These are phyloP conservation scores for Annulohypoxylon stygium DNA, from an alignment of 495 filamentous ascomycete species.

Conservation along the genomic window DNA sequence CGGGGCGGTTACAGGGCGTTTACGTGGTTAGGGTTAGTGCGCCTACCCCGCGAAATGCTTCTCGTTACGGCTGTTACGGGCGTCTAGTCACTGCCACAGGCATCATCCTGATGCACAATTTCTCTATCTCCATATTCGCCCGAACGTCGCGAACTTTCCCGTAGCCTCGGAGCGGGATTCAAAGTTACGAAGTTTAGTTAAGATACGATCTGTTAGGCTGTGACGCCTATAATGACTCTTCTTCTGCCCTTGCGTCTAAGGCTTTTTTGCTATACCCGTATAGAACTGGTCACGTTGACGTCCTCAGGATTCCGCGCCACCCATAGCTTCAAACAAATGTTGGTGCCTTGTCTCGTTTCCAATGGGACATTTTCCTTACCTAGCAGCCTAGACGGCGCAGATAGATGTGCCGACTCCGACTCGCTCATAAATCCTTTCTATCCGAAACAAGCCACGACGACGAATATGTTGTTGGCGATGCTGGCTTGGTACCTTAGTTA, in stretches of 20 bases:
- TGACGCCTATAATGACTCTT: constrained; percentile 1
- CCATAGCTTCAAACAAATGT: not conserved
- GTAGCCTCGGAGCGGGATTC: constrained; percentile 24
- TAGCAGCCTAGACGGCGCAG: not conserved
- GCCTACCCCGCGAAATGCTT: not conserved
- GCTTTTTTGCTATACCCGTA: not conserved
- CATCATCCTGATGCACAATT: too few species aligned
- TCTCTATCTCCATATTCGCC: not conserved
- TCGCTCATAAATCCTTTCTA: constrained; percentile 3
- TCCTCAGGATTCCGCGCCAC: constrained; percentile 21
- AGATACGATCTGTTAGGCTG: constrained; percentile 1
- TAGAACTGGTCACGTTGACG: constrained; percentile 5
- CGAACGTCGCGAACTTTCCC: constrained; percentile 1
- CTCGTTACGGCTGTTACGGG: constrained; percentile 2
- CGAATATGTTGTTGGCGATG: not conserved
- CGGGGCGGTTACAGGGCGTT: constrained; percentile 9
- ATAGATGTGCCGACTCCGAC: constrained; percentile 1
- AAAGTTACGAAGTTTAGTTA: not conserved
- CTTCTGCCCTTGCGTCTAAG: not conserved
- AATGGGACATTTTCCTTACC: not conserved
- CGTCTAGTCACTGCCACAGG: not conserved
- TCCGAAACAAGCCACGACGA: constrained; percentile 19
- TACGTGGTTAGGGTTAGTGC: not conserved
- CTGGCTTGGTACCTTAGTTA: not conserved
- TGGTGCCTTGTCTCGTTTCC: not conserved